A percentile compares a stretch with the other conserved stretches of the same genome.
Evolutionary conservation across 345 rosid species (phyloP).

Genomic region (Toxicodendron radicans): DNA sequence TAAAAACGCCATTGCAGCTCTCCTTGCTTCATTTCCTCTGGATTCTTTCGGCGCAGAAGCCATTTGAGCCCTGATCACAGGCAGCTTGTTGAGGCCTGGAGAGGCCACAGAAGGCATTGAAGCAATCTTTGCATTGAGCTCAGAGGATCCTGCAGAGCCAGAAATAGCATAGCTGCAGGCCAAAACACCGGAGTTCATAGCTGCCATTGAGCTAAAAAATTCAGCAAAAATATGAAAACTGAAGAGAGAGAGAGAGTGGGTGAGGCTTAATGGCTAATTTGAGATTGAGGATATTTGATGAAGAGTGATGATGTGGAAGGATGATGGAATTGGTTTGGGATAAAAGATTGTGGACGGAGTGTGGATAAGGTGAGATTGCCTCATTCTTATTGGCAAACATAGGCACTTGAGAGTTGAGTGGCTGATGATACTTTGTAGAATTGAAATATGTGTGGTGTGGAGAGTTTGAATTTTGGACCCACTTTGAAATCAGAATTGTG

Average conservation of each 20-base stretch:
- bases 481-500: constrained; percentile 30
- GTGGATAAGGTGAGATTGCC: constrained; percentile 99
- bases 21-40: constrained; percentile 53
- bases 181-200: constrained; percentile 81
- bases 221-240: not conserved
- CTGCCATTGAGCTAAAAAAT: constrained; percentile 47
- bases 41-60: constrained; percentile 32
- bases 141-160: constrained; percentile 58
- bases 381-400: constrained; percentile 60
- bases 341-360: constrained; percentile 69
- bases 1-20: constrained; percentile 65
- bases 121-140: constrained; percentile 58
- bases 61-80: constrained; percentile 16
- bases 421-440: no score
- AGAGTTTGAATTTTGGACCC: constrained; percentile 32
- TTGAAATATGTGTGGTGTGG: constrained; percentile 36
- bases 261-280: not conserved
- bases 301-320: constrained; percentile 38
- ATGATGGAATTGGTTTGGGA: constrained; percentile 44
- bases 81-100: constrained; percentile 64
- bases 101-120: constrained; percentile 38
- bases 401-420: not conserved
- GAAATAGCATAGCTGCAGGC: constrained; percentile 77
- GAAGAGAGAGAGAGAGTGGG: not conserved
- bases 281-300: constrained; percentile 35